Conservation (phyloP, 208 protist species). For the Trypanosoma platydactyli region DNA sequence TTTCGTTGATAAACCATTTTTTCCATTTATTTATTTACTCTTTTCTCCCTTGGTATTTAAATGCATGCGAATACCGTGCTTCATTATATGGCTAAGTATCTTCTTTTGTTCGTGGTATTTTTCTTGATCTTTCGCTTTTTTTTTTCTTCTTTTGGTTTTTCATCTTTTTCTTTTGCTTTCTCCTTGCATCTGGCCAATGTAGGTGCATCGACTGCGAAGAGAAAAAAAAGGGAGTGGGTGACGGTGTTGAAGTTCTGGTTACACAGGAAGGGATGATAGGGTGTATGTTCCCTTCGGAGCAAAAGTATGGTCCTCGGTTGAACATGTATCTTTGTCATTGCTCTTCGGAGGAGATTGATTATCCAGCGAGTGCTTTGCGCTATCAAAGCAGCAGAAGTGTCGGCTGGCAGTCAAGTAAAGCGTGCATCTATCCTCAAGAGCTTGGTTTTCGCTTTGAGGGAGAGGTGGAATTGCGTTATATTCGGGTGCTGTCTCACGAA, state of each 20-base stretch:
- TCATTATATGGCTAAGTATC: background rate
- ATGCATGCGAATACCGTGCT: too few species aligned
- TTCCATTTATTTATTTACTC: conserved; percentile 17
- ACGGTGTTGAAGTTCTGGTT: too few species aligned
- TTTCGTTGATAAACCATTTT: background rate
- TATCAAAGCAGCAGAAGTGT: conserved; percentile 50
- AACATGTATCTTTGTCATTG: conserved; percentile 70
- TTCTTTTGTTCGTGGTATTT: conserved; percentile 11
- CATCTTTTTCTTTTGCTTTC: conserved; percentile 13
- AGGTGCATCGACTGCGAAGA: too few species aligned
- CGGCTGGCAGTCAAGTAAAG: conserved; percentile 87
- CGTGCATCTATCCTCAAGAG: conserved; percentile 86
- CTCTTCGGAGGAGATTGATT: conserved; percentile 76
- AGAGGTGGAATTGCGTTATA: conserved; percentile 56
- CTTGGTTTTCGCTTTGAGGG: conserved; percentile 89
- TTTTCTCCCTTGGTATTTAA: background rate
- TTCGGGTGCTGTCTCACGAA: conserved; percentile 84
- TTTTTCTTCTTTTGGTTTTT: conserved; percentile 17
- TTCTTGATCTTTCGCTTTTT: conserved; percentile 4
- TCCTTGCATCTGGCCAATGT: background rate
- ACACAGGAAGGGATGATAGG: background rate
- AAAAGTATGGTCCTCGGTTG: conserved; percentile 75
- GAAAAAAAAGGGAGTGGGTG: too few species aligned
- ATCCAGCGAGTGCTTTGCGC: conserved; percentile 49
- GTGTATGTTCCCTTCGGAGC: conserved; percentile 29